phyloP scores from a whole-genome alignment of 2,329 filamentous ascomycete species.

The Colletotrichum agaves region DNA sequence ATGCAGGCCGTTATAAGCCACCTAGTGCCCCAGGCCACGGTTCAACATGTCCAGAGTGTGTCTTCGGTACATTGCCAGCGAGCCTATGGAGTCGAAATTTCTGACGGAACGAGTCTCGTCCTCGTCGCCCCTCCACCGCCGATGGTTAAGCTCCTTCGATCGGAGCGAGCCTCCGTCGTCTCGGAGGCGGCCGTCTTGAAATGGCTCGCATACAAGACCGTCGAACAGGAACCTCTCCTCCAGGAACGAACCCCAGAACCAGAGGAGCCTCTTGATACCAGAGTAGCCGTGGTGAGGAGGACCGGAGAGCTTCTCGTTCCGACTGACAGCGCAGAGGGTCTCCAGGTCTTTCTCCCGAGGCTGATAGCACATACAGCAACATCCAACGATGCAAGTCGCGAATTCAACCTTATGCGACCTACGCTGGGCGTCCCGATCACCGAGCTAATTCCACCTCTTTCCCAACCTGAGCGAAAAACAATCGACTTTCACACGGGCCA shows the following conservation, averaged over 20 bases:
- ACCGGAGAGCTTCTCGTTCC: not conserved
- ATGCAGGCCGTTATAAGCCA: constrained; percentile 50
- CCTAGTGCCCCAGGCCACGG: constrained; percentile 45
- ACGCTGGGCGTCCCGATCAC: constrained; percentile 52
- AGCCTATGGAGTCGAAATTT: constrained; percentile 55
- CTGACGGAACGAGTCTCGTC: constrained; percentile 53
- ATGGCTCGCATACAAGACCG: constrained; percentile 52
- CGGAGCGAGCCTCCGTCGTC: constrained; percentile 55
- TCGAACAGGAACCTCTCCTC: constrained; percentile 8
- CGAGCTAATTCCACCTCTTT: constrained; percentile 48
- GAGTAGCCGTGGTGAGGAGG: not conserved
- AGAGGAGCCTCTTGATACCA: not conserved
- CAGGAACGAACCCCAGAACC: constrained; percentile 23
- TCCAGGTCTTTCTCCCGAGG: constrained; percentile 47
- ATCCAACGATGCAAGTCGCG: constrained; percentile 44
- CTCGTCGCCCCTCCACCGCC: constrained; percentile 56
- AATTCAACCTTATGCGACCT: constrained; percentile 57
- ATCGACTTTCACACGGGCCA: constrained; percentile 60
- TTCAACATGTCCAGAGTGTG: constrained; percentile 48
- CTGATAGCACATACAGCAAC: constrained; percentile 52
- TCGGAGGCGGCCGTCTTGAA: constrained; percentile 58
- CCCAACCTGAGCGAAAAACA: constrained; percentile 46
- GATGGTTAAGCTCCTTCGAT: constrained; percentile 57
- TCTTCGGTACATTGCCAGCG: constrained; percentile 53
- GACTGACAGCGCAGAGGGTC: not conserved